Conservation (phyloP, 192 early-diverging fungal species). For the Entomortierella beljakovae region DNA sequence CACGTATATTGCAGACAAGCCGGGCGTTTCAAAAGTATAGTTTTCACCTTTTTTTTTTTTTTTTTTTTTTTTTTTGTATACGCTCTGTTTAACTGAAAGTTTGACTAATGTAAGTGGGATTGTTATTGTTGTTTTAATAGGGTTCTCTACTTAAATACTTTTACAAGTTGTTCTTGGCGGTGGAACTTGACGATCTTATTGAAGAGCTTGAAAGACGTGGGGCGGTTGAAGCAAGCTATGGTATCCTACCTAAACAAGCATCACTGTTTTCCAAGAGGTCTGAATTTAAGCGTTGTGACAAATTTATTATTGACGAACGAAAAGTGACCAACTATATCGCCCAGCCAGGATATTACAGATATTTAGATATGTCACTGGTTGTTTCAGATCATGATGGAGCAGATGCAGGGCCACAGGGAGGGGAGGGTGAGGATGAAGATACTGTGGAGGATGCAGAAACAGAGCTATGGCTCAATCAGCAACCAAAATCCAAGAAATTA, state of each 20-base stretch:
- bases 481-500: too few relatives aligned
- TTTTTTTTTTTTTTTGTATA: not conserved
- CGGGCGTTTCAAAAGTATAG: slow-evolving; percentile 39
- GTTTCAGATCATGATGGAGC: not conserved
- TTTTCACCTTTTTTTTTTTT: not conserved
- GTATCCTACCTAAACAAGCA: slow-evolving; percentile 13
- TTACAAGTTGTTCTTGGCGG: slow-evolving; percentile 24
- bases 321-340: slow-evolving; percentile 37
- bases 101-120: not conserved
- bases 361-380: slow-evolving; percentile 27
- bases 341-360: slow-evolving; percentile 20
- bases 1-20: slow-evolving; percentile 31
- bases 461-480: too few relatives aligned
- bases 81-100: not conserved
- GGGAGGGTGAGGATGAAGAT: not conserved
- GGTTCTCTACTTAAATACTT: slow-evolving; percentile 12
- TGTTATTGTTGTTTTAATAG: slow-evolving; percentile 4
- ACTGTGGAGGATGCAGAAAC: slow-evolving; percentile 1
- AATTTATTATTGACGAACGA: slow-evolving; percentile 34
- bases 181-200: slow-evolving; percentile 34
- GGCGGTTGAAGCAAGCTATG: slow-evolving; percentile 9
- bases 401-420: slow-evolving; percentile 11
- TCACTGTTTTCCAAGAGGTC: slow-evolving; percentile 33
- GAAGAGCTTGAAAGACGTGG: slow-evolving; percentile 31
- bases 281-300: slow-evolving; percentile 9